These are phyloP conservation scores for Chenopodium quinoa DNA, from an alignment of 148 eudicot genomes.

Conservation along the genomic window DNA sequence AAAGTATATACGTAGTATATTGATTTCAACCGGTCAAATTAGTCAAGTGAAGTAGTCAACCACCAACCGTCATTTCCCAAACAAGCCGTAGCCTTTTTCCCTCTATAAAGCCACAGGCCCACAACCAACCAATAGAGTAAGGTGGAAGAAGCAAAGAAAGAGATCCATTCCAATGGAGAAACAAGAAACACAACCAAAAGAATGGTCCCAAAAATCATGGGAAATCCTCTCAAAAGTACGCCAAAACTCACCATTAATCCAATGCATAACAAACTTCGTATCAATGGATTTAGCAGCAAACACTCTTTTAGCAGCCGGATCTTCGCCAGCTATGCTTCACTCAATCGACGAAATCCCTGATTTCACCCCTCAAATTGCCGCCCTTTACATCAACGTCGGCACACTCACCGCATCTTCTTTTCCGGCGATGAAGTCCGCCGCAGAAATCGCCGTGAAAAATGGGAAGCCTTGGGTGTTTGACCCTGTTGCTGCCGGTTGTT, in stretches of 20 bases:
- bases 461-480: conserved; percentile 86
- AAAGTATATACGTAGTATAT: no score
- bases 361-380: conserved; percentile 60
- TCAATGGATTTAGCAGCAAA: conserved; percentile 31
- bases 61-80: no score
- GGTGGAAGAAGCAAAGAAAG: no score
- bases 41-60: no score
- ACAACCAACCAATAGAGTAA: neutral
- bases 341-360: conserved; percentile 33
- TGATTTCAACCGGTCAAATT: no score
- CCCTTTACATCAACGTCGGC: conserved; percentile 65
- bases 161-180: conserved; percentile 5
- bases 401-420: conserved; percentile 60
- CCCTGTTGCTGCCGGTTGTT: conserved; percentile 83
- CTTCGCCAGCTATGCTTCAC: conserved; percentile 29
- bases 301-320: conserved; percentile 27
- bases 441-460: conserved; percentile 32
- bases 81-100: no score
- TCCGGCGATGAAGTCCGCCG: conserved; percentile 78
- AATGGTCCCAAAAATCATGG: conserved; percentile 21
- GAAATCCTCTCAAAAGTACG: conserved; percentile 16
- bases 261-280: conserved; percentile 32
- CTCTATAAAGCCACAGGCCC: no score
- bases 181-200: neutral
- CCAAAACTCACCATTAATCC: conserved; percentile 24